Evolutionary conservation across 192 early-diverging fungal species (phyloP).

Genomic region (Helicostylum pulchrum): DNA sequence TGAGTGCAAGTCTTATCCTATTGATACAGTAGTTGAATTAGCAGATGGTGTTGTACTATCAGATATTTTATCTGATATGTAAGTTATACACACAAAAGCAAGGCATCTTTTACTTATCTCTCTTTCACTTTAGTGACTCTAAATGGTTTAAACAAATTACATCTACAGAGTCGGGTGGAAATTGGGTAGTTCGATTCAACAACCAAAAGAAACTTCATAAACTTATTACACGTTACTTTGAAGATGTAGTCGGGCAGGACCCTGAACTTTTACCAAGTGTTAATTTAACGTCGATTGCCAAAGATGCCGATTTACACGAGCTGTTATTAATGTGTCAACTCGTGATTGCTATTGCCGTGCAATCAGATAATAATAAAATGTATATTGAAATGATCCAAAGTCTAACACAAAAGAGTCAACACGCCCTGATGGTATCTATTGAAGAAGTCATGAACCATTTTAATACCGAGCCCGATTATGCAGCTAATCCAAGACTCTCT

Average conservation of each 20-base stretch:
- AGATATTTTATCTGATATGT: conserved; percentile 86
- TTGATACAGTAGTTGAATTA: conserved; percentile 63
- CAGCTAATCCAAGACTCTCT: conserved; percentile 14
- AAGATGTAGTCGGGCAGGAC: conserved; percentile 76
- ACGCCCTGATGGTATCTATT: conserved; percentile 88
- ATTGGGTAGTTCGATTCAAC: conserved; percentile 95
- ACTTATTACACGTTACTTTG: conserved; percentile 80
- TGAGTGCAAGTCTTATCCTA: conserved; percentile 46
- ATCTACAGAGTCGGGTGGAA: conserved; percentile 68
- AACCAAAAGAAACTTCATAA: conserved; percentile 89
- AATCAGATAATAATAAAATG: conserved; percentile 79
- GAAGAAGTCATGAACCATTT: conserved; percentile 58
- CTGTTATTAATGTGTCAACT: conserved; percentile 79
- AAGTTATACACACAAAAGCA: conserved; percentile 14
- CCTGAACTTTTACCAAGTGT: conserved; percentile 58
- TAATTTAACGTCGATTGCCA: conserved; percentile 83
- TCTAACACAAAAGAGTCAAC: conserved; percentile 71
- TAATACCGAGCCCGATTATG: conserved; percentile 14
- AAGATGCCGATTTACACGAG: conserved; percentile 71
- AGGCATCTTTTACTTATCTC: neutral
- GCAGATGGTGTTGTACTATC: conserved; percentile 78
- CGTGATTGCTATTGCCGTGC: conserved; percentile 87
- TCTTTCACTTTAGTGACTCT: conserved; percentile 61
- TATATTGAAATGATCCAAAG: conserved; percentile 89
- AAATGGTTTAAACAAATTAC: conserved; percentile 86